Conservation (phyloP, 768 basidiomycete genomes). For the Lentinula sp. region DNA sequence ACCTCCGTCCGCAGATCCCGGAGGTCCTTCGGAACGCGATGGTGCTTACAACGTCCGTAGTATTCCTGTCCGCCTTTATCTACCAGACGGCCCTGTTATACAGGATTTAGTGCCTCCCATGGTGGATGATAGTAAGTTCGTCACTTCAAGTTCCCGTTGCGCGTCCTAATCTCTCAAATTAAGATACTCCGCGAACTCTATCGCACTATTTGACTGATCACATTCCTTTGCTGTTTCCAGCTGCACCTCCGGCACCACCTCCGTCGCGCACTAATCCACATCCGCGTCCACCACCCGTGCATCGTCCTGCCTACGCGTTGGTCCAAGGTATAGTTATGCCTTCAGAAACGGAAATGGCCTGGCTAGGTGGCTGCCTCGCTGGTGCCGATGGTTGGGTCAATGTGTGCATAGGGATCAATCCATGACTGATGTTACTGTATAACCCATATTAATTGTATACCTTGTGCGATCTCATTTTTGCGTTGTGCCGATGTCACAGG, state of each 20-base stretch:
- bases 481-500: background rate
- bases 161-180: slow-evolving; percentile 5
- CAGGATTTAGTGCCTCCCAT: slow-evolving; percentile 86
- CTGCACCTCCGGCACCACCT: slow-evolving; percentile 36
- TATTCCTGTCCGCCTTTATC: slow-evolving; percentile 83
- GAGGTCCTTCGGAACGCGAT: slow-evolving; percentile 56
- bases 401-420: slow-evolving; percentile 67
- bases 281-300: slow-evolving; percentile 25
- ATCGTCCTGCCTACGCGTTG: slow-evolving; percentile 67
- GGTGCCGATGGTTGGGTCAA: slow-evolving; percentile 97
- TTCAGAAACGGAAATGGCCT: slow-evolving; percentile 83
- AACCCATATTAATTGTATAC: background rate
- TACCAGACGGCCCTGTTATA: slow-evolving; percentile 85
- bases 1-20: slow-evolving; percentile 59
- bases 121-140: slow-evolving; percentile 62
- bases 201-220: slow-evolving; percentile 61
- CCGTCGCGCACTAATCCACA: slow-evolving; percentile 34
- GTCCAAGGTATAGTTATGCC: slow-evolving; percentile 84
- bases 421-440: slow-evolving; percentile 8
- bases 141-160: slow-evolving; percentile 1
- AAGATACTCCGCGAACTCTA: slow-evolving; percentile 73
- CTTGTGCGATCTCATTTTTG: background rate
- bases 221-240: slow-evolving; percentile 75
- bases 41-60: slow-evolving; percentile 84
- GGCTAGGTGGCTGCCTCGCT: slow-evolving; percentile 88